Percentiles rank a stretch among this genome's conserved stretches.
Evolutionary conservation across 2,329 filamentous ascomycete genomes (phyloP).

Genomic region (Hymenoscyphus repandus): DNA sequence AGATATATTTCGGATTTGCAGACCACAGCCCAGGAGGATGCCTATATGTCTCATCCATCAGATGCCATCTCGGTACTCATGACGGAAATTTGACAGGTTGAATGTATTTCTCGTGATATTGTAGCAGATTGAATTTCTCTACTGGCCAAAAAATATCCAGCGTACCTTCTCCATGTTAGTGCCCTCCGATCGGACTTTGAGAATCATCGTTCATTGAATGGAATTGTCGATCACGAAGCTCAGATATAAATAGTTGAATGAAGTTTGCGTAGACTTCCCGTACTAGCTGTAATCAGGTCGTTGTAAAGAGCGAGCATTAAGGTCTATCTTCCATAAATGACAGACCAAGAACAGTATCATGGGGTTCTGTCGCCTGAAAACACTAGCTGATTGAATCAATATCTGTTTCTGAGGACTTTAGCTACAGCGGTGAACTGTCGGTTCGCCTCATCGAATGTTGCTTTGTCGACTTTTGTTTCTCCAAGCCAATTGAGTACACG

Average conservation of each 20-base stretch:
- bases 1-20: background rate
- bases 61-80: constrained; percentile 3
- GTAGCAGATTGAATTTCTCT: background rate
- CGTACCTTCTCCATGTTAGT: constrained; percentile 1
- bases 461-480: background rate
- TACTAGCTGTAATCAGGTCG: background rate
- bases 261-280: constrained; percentile 1
- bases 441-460: background rate
- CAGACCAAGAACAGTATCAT: background rate
- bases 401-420: background rate
- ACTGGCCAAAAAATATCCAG: constrained; percentile 2
- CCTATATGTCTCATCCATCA: background rate
- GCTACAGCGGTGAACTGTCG: background rate
- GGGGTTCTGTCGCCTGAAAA: background rate
- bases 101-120: background rate
- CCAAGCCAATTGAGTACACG: constrained; percentile 2
- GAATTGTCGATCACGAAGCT: background rate
- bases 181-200: background rate
- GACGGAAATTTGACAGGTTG: background rate
- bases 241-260: background rate
- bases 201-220: background rate
- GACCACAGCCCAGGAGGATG: background rate
- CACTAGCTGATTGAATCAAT: too few species aligned
- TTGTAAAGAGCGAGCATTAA: background rate
- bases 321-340: background rate